These are phyloP conservation scores for Pleurotus cornucopiae DNA, from an alignment of 768 basidiomycete species.

Conservation along the genomic window DNA sequence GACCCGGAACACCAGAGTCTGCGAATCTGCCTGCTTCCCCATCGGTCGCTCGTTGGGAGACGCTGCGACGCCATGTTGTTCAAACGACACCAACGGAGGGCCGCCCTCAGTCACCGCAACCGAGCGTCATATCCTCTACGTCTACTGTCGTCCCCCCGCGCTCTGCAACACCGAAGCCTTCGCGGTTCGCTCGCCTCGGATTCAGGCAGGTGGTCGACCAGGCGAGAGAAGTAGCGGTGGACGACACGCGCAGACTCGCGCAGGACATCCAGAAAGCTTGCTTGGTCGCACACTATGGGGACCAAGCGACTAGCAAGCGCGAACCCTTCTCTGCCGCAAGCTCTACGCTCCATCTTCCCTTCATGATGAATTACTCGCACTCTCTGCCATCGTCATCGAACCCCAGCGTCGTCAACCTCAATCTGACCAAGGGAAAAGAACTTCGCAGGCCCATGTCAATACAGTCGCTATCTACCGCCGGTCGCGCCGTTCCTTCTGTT, in stretches of 20 bases:
- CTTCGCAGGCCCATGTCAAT: slow-evolving; percentile 42
- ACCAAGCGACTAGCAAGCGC: slow-evolving; percentile 18
- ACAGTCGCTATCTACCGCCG: slow-evolving; percentile 23
- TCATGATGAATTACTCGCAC: slow-evolving; percentile 35
- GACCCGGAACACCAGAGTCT: slow-evolving; percentile 30
- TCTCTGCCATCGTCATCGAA: slow-evolving; percentile 17
- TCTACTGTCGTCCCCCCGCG: slow-evolving; percentile 18
- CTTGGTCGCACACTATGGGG: slow-evolving; percentile 46
- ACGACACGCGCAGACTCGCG: slow-evolving; percentile 46
- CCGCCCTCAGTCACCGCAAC: slow-evolving; percentile 19
- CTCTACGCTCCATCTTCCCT: slow-evolving; percentile 36
- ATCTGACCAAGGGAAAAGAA: slow-evolving; percentile 25
- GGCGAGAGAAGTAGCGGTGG: slow-evolving; percentile 44
- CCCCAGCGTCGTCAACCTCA: slow-evolving; percentile 14
- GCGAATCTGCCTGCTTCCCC: slow-evolving; percentile 34
- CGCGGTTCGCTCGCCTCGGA: slow-evolving; percentile 45
- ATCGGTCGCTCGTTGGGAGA: slow-evolving; percentile 47
- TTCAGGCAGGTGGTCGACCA: slow-evolving; percentile 67
- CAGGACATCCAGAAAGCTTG: slow-evolving; percentile 57
- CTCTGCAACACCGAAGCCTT: slow-evolving; percentile 43
- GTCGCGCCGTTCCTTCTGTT: slow-evolving; percentile 31
- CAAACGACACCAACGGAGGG: slow-evolving; percentile 26
- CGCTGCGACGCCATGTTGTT: slow-evolving; percentile 53
- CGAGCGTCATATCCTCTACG: slow-evolving; percentile 23
- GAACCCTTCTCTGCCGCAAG: slow-evolving; percentile 19